Conservation (phyloP, 805 yeast genomes). For the Tanozyma kutaoensis region DNA sequence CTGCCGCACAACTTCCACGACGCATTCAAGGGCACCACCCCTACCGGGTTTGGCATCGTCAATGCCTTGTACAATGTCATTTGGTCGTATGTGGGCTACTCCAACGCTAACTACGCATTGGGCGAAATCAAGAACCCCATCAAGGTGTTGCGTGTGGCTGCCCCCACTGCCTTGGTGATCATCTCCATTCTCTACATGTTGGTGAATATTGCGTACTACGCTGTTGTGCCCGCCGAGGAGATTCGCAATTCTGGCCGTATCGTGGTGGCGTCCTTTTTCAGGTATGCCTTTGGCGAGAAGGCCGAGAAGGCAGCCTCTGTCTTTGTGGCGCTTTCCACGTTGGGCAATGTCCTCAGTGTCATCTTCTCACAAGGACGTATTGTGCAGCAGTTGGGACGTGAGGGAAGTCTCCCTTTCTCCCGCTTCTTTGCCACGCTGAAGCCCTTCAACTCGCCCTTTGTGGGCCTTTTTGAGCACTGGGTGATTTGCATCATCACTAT, state of each 20-base stretch:
- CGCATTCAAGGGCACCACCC: constrained; percentile 41
- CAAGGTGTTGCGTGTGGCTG: constrained; percentile 55
- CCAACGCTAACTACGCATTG: constrained; percentile 72
- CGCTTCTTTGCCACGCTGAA: constrained; percentile 53
- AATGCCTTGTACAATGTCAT: constrained; percentile 71
- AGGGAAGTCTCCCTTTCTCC: constrained; percentile 68
- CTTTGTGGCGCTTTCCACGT: constrained; percentile 68
- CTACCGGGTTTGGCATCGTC: constrained; percentile 56
- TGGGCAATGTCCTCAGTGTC: constrained; percentile 74
- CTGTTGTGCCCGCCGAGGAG: constrained; percentile 62
- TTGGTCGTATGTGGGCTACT: constrained; percentile 77
- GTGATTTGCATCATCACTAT: constrained; percentile 60
- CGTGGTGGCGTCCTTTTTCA: constrained; percentile 67
- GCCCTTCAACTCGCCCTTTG: constrained; percentile 64
- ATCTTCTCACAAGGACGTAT: constrained; percentile 74
- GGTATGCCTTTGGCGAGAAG: constrained; percentile 50
- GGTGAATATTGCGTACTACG: constrained; percentile 69
- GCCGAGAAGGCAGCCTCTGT: constrained; percentile 68
- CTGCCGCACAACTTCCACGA: constrained; percentile 47
- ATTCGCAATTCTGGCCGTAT: constrained; percentile 50
- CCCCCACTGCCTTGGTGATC: constrained; percentile 54
- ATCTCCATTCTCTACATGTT: constrained; percentile 60
- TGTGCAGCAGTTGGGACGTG: constrained; percentile 70
- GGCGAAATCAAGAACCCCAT: constrained; percentile 70
- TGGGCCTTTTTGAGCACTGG: constrained; percentile 69